Conservation (phyloP, 2,329 filamentous ascomycete species). For the Trichoderma asperellum region DNA sequence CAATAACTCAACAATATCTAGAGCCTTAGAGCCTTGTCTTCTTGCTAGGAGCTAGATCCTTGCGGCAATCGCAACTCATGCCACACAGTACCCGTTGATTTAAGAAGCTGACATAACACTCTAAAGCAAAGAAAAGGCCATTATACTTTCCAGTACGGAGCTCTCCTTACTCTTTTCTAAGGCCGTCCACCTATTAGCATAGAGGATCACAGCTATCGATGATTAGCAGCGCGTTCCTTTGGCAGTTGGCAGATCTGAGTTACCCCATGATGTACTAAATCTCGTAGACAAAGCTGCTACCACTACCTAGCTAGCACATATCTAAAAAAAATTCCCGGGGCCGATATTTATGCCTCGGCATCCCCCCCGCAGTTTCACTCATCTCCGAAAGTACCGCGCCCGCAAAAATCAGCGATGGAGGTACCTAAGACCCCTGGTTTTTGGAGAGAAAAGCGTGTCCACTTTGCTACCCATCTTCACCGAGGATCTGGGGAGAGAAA, state of each 20-base stretch:
- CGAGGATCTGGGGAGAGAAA: conserved; percentile 14
- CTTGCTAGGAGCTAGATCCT: background rate
- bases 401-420: background rate
- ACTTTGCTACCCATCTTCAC: conserved; percentile 1
- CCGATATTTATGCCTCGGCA: conserved; percentile 23
- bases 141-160: background rate
- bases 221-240: background rate
- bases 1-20: no score
- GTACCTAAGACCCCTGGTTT: background rate
- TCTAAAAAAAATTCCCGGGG: no score
- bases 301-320: no score
- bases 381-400: background rate
- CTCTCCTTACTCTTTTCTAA: background rate
- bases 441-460: background rate
- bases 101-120: background rate
- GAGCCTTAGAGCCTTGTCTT: background rate
- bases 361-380: conserved; percentile 17
- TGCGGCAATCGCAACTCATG: background rate
- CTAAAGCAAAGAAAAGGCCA: background rate
- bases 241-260: conserved; percentile 10
- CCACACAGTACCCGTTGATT: background rate
- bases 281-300: background rate
- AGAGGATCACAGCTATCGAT: background rate
- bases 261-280: conserved; percentile 1
- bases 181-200: background rate